Base-by-base conservation (phyloP, 805 yeast genomes). In the Hanseniaspora vineae region DNA sequence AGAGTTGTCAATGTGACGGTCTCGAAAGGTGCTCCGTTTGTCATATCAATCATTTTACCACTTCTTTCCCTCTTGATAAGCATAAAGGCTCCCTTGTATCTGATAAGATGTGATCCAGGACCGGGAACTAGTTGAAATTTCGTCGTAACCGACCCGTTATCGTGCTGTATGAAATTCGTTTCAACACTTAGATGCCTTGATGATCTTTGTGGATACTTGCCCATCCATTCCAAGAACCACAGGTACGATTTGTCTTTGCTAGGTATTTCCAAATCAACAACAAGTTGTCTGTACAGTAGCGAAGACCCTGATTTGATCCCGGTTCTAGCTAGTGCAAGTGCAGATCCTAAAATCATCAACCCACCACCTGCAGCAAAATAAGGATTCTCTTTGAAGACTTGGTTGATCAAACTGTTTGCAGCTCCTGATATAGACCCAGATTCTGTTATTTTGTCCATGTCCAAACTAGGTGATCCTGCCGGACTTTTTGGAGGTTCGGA, bases 311-410 rank as follows among this genome's bases (percentile, higher is more conserved):
- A 73, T 42, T 76, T 69, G 1, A 82, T 64, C 1, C 86, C 87
- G 49, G 76, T 80, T 45, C 96, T 70, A 0, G 86, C 79, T 8
- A 87, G 55, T 0, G 96, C 95, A 33, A 92, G 65, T 1, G 81
- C 82, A 0, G 95, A 88, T n/a, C 98, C 98, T 2, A 92, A 68
- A 3, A 89, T 69, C 98, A 92, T 92, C 39, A 92, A 69, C 0
- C 98, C 98, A 56, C 97, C 96, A 58, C 98, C 98, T 0, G 97
- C 98, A 1, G 97, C 92, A 68, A 92, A 90, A 63, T 87, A 88
- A n/a, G 97, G 97, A 61, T 90, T 90, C 35, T 76, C 73, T 19
- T 72, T 72, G 50, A 84, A 69, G 2, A 78, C 75, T 48, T 77
- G 78, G 40, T 73, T 65, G 56, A 78, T 65, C 4, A 80, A 65